Conservation (phyloP, 345 rosid genomes). For the Salix exigua region DNA sequence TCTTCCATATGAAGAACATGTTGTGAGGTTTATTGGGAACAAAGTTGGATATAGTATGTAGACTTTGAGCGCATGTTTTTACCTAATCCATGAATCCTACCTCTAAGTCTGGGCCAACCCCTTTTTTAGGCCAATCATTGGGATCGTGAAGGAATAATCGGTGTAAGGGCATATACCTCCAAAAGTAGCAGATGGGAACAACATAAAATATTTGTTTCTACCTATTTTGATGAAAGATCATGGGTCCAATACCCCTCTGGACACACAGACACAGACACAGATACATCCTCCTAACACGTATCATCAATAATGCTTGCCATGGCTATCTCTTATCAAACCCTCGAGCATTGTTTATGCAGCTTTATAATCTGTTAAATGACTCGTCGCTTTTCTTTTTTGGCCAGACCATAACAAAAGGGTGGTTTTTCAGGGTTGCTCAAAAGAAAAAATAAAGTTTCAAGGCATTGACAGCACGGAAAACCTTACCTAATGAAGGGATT, state of each 20-base stretch:
- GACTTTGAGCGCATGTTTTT: constrained; percentile 11
- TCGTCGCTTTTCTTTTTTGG: neutral
- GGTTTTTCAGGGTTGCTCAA: neutral
- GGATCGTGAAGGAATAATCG: constrained; percentile 36
- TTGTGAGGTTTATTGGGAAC: constrained; percentile 36
- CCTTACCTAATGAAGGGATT: constrained; percentile 17
- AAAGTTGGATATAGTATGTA: constrained; percentile 3
- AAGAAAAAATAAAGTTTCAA: neutral
- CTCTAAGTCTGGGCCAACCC: constrained; percentile 14
- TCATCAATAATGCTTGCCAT: constrained; percentile 31
- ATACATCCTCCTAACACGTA: neutral
- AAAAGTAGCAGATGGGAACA: constrained; percentile 34
- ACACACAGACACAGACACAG: neutral
- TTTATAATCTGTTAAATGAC: neutral
- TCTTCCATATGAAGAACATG: constrained; percentile 29
- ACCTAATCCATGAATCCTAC: constrained; percentile 36
- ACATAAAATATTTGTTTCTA: constrained; percentile 27
- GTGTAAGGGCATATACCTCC: constrained; percentile 28
- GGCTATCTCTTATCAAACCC: constrained; percentile 11
- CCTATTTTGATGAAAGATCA: constrained; percentile 21
- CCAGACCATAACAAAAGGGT: neutral
- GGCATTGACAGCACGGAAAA: constrained; percentile 13
- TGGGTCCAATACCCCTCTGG: constrained; percentile 27
- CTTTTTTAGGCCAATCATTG: constrained; percentile 39
- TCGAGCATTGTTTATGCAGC: neutral